phyloP scores from a whole-genome alignment of 345 rosid species.

The Eucalyptus cloeziana region DNA sequence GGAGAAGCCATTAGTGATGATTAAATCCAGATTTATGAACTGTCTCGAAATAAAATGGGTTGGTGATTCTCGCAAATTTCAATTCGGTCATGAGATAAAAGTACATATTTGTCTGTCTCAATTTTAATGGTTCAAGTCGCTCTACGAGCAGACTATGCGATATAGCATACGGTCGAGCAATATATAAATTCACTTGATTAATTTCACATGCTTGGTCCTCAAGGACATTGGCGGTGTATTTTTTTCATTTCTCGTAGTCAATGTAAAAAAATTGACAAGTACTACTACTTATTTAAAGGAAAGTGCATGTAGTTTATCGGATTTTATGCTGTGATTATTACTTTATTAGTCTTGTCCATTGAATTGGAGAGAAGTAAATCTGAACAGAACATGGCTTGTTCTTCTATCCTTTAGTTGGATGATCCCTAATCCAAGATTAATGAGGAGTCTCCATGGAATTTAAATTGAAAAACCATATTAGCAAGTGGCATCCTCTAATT shows the following conservation, averaged over 20 bases:
- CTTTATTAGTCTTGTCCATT: not conserved
- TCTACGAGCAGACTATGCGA: not conserved
- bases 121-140: not conserved
- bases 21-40: not conserved
- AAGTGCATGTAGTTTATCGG: not conserved
- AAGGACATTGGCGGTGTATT: not conserved
- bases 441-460: not conserved
- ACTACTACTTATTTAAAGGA: not conserved
- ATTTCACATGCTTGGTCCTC: not conserved
- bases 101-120: fast-evolving
- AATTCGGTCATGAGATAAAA: not conserved
- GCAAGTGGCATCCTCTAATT: not conserved
- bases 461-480: not conserved
- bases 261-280: not conserved
- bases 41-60: not conserved
- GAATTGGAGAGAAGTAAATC: not conserved
- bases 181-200: not conserved
- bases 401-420: not conserved
- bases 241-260: not conserved
- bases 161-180: not conserved
- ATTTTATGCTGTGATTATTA: not conserved
- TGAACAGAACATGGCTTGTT: not conserved
- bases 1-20: not conserved
- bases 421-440: not conserved
- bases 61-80: not conserved